phyloP scores from a whole-genome alignment of 1,139 yeast genomes.

The Yamadazyma triangularis region DNA sequence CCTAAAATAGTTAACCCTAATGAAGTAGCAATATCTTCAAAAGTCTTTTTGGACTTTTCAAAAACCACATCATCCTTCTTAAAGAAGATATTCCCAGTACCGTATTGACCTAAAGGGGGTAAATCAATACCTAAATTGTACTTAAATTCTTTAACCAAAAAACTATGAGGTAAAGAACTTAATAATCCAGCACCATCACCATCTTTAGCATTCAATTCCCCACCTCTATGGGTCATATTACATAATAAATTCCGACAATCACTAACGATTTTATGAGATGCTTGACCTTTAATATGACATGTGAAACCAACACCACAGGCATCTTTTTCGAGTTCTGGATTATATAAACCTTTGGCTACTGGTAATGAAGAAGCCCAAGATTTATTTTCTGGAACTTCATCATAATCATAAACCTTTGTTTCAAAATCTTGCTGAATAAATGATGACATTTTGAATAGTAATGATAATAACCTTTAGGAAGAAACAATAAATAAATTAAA shows the following conservation, averaged over 20 bases:
- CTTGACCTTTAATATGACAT: constrained; percentile 84
- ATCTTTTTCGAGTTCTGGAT: constrained; percentile 91
- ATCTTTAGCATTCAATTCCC: constrained; percentile 92
- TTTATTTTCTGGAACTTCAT: constrained; percentile 71
- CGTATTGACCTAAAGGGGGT: constrained; percentile 84
- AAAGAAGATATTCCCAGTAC: constrained; percentile 91
- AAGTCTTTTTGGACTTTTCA: constrained; percentile 65
- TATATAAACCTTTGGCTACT: constrained; percentile 81
- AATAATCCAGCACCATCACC: constrained; percentile 99
- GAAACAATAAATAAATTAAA: neutral
- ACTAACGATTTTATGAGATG: constrained; percentile 88
- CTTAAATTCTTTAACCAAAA: constrained; percentile 79
- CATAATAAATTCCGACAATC: constrained; percentile 86
- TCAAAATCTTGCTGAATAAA: constrained; percentile 40
- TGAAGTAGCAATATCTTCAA: constrained; percentile 73
- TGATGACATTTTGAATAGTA: constrained; percentile 26
- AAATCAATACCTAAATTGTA: constrained; percentile 54
- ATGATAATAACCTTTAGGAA: too few species aligned
- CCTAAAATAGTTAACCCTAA: constrained; percentile 82
- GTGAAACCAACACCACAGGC: constrained; percentile 99
- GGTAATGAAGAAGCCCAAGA: constrained; percentile 95
- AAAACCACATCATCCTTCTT: constrained; percentile 70
- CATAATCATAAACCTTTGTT: constrained; percentile 55
- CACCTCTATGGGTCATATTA: constrained; percentile 99
- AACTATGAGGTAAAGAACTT: constrained; percentile 86